Evolutionary conservation across 1,139 yeast species (phyloP).

Genomic region (Ogataea hybrid): DNA sequence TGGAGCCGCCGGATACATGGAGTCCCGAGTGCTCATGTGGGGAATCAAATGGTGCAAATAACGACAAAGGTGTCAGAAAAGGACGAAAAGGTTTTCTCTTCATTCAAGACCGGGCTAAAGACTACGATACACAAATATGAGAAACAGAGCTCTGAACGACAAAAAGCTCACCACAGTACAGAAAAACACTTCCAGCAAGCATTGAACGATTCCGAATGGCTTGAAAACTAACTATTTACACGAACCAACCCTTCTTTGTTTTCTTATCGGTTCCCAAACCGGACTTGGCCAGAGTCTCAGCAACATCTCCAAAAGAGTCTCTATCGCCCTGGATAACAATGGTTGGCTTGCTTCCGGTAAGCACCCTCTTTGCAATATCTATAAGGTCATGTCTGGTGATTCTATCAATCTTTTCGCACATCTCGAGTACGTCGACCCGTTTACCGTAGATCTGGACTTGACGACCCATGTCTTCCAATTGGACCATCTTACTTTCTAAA

Average conservation of each 20-base stretch:
- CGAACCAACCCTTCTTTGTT: slow-evolving; percentile 20
- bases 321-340: slow-evolving; percentile 88
- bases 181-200: slow-evolving; percentile 3
- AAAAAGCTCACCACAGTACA: slow-evolving; percentile 1
- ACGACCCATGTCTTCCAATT: slow-evolving; percentile 91
- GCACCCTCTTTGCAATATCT: slow-evolving; percentile 70
- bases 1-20: slow-evolving; percentile 20
- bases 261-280: slow-evolving; percentile 56
- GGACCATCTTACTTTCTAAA: slow-evolving; percentile 86
- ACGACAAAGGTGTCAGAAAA: slow-evolving; percentile 16
- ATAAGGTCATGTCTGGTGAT: slow-evolving; percentile 67
- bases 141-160: slow-evolving; percentile 6
- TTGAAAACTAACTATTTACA: slow-evolving; percentile 14
- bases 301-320: slow-evolving; percentile 81
- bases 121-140: slow-evolving; percentile 14
- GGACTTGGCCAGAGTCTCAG: slow-evolving; percentile 58
- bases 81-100: slow-evolving; percentile 18
- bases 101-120: slow-evolving; percentile 16
- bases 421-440: slow-evolving; percentile 75
- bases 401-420: slow-evolving; percentile 73
- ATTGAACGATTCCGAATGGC: slow-evolving; percentile 15
- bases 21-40: slow-evolving; percentile 11
- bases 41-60: slow-evolving; percentile 6
- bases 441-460: slow-evolving; percentile 85
- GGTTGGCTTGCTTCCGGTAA: slow-evolving; percentile 80